Evolutionary conservation across 495 filamentous ascomycete species (phyloP), one percentile per base, ranked within the genome.

Genomic region (Podospora pseudoanserina): DNA sequence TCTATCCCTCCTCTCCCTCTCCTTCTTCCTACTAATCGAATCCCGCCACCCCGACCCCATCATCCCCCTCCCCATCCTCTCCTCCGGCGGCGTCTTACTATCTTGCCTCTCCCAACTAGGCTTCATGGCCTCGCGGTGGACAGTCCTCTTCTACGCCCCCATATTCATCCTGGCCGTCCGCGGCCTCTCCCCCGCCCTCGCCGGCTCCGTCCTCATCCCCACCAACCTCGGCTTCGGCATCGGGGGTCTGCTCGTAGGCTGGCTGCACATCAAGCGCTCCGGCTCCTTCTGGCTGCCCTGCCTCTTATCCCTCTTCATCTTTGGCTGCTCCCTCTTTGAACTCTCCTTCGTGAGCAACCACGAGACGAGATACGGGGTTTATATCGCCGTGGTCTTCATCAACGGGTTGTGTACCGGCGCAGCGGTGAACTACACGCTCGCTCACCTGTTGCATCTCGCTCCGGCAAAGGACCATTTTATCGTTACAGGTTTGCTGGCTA

Each of bases 101-200:
- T 89, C 88, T 11, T 93, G 90, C 71, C 62, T 92, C 18, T 82
- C 87, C 1, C 90, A 90, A 54, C 81, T 91, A 0, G 85, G 86
- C 30, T 85, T 91, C 72, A 93, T 93, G 90, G 86, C 90, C 76
- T 83, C 89, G 5, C 88, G 91, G 55, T 93, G 90, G 90, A 79
- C 82, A 4, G 83, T 93, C n/a, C 79, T 94, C 6, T 93, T 92
- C 77, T 93, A 90, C 79, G 83, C 87, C 0, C 91, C 91, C 0
- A 86, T 90, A 32, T 92, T 91, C 71, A 87, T 89, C 5, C 86
- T 93, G 65, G 88, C 90, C 3, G 87, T 93, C 0, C 85, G 86
- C 4, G 84, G 83, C 62, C 89, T 89, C 82, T 76, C 80, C 11
- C 87, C 90, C 3, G 89, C 89, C 4, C 77, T 82, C 0, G 89